Evolutionary conservation across 2,329 filamentous ascomycete species (phyloP).

Genomic region (Neospermospora avenae): DNA sequence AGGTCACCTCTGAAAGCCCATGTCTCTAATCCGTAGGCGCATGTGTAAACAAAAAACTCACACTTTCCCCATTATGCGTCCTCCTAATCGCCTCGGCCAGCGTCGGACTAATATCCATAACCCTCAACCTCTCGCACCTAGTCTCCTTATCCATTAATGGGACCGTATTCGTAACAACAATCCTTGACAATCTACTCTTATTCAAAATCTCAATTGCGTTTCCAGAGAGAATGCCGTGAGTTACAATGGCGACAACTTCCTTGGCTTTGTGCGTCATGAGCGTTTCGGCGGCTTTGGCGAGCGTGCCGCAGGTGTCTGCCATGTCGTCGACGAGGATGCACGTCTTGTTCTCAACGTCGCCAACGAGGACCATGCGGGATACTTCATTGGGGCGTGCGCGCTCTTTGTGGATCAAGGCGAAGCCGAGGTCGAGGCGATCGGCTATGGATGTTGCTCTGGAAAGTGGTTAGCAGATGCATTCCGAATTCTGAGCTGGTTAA

Average conservation of each 20-base stretch:
- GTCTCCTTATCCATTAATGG: constrained; percentile 78
- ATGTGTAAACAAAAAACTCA: constrained; percentile 67
- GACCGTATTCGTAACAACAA: constrained; percentile 91
- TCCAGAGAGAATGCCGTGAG: constrained; percentile 86
- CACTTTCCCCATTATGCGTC: constrained; percentile 66
- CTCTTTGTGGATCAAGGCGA: constrained; percentile 96
- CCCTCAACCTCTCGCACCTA: constrained; percentile 74
- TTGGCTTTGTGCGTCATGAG: constrained; percentile 83
- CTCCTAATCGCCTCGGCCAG: constrained; percentile 67
- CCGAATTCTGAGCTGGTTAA: background rate
- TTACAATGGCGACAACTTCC: constrained; percentile 91
- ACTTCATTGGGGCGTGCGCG: constrained; percentile 88
- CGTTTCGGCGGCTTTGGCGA: constrained; percentile 83
- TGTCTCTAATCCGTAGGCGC: constrained; percentile 50
- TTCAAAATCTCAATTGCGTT: constrained; percentile 76
- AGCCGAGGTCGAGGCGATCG: constrained; percentile 83
- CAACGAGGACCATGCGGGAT: constrained; percentile 92
- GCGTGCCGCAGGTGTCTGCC: constrained; percentile 86
- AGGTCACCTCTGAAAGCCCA: background rate
- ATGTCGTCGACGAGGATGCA: constrained; percentile 96
- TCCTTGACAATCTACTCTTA: constrained; percentile 67
- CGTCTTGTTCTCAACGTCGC: constrained; percentile 84
- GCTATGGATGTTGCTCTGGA: constrained; percentile 82
- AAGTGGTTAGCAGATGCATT: background rate
- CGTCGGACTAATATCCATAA: constrained; percentile 88